These are phyloP conservation scores for Urtica urens DNA, from an alignment of 306 rosid species.

Conservation along the genomic window DNA sequence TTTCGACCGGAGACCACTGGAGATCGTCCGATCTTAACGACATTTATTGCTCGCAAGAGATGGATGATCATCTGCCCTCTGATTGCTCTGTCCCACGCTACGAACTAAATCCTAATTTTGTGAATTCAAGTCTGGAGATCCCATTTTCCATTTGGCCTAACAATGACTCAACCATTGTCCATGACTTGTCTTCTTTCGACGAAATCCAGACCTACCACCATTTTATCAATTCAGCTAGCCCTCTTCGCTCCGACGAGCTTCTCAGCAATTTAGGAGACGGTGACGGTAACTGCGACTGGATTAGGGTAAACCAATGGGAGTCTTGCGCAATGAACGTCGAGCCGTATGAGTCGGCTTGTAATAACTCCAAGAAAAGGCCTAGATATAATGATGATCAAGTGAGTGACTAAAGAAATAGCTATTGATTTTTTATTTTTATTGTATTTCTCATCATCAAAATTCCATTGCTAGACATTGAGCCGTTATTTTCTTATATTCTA, in stretches of 20 bases:
- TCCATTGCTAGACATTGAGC: neutral
- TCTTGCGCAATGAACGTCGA: constrained; percentile 7
- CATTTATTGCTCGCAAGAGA: constrained; percentile 38
- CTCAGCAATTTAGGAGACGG: constrained; percentile 16
- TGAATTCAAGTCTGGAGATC: constrained; percentile 29
- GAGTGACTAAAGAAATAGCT: constrained; percentile 1
- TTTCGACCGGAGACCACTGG: constrained; percentile 44
- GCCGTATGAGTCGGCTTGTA: constrained; percentile 23
- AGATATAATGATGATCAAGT: constrained; percentile 32
- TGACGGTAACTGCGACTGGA: constrained; percentile 11
- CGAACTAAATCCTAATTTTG: constrained; percentile 7
- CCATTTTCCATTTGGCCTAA: constrained; percentile 43
- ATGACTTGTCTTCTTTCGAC: constrained; percentile 11
- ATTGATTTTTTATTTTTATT: neutral
- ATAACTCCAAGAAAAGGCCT: constrained; percentile 42
- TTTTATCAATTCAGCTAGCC: too few relatives aligned
- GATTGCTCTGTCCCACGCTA: constrained; percentile 18
- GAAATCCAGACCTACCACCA: too few relatives aligned
- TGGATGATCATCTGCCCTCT: constrained; percentile 31
- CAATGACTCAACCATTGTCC: constrained; percentile 6
- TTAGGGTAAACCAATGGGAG: constrained; percentile 14
- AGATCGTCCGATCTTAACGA: constrained; percentile 37
- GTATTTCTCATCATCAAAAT: neutral
- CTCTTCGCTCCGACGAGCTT: constrained; percentile 13
- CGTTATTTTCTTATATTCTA: constrained; percentile 2